Percentiles rank a stretch among this genome's conserved stretches.
phyloP scores from a whole-genome alignment of 106 monocot genomes.

The Vanilla planifolia region DNA sequence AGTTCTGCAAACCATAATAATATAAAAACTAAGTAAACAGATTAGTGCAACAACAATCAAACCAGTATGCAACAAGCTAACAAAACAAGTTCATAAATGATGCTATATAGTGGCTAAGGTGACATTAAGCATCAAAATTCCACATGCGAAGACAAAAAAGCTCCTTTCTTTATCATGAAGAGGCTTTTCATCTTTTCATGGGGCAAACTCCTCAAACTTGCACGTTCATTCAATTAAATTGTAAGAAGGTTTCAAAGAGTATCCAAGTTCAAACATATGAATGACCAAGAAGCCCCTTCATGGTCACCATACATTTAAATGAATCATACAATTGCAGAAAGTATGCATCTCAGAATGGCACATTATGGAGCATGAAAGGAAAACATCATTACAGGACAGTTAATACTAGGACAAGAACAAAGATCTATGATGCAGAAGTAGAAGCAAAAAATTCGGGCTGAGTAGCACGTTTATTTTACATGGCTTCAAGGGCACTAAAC shows the following conservation, averaged over 20 bases:
- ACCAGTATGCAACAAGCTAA: background rate
- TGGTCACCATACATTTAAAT: too few species aligned
- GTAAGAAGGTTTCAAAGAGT: background rate
- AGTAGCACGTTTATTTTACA: too few species aligned
- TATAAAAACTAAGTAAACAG: background rate
- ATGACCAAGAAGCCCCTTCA: background rate
- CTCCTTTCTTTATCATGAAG: background rate
- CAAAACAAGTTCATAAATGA: background rate
- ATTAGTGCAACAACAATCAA: background rate
- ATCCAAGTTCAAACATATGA: background rate
- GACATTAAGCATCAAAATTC: background rate
- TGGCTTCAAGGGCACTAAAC: too few species aligned
- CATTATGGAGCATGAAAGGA: too few species aligned
- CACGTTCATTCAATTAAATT: background rate
- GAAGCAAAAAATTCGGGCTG: constrained; percentile 1
- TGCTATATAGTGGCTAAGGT: background rate
- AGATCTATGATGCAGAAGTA: background rate
- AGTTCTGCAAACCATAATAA: constrained; percentile 39
- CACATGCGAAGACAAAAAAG: background rate
- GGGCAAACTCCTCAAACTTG: too few species aligned
- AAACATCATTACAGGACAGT: background rate
- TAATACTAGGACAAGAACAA: background rate
- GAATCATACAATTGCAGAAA: background rate
- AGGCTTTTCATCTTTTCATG: background rate
- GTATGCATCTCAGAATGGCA: background rate